Percentiles rank a stretch among this genome's conserved stretches.
These are phyloP conservation scores for Mortierella sp. DNA, from an alignment of 371 early-diverging fungal species.

Conservation along the genomic window DNA sequence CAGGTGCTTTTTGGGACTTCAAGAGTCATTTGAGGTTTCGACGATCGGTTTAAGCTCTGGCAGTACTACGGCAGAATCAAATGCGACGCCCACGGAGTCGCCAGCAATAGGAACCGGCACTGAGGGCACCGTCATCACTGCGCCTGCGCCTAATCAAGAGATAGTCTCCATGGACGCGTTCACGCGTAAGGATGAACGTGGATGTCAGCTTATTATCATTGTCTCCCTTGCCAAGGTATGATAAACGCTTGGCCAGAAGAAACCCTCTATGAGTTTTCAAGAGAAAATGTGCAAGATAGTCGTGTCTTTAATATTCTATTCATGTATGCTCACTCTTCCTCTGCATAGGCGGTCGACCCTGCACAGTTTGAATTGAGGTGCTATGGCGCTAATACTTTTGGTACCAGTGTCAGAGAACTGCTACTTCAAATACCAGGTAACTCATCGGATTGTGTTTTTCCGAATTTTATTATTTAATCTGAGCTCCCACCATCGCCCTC, in stretches of 20 bases:
- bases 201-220: slow-evolving; percentile 36
- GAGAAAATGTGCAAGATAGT: too few relatives aligned
- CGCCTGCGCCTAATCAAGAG: slow-evolving; percentile 19
- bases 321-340: too few relatives aligned
- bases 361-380: slow-evolving; percentile 42
- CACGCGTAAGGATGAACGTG: slow-evolving; percentile 40
- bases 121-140: neutral
- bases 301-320: too few relatives aligned
- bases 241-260: too few relatives aligned
- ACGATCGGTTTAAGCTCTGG: neutral
- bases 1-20: slow-evolving; percentile 34
- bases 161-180: slow-evolving; percentile 51
- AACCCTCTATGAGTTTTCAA: too few relatives aligned
- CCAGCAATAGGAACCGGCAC: neutral
- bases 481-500: too few relatives aligned
- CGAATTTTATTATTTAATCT: too few relatives aligned
- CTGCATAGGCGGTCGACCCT: slow-evolving; percentile 27
- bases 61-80: neutral
- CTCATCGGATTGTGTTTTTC: neutral
- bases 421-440: slow-evolving; percentile 38
- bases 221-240: slow-evolving; percentile 40
- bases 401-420: slow-evolving; percentile 24
- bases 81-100: too few relatives aligned
- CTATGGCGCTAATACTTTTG: slow-evolving; percentile 47
- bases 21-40: slow-evolving; percentile 39